phyloP scores from a whole-genome alignment of 192 early-diverging fungal genomes.

The Globomyces pollinis-pini region DNA sequence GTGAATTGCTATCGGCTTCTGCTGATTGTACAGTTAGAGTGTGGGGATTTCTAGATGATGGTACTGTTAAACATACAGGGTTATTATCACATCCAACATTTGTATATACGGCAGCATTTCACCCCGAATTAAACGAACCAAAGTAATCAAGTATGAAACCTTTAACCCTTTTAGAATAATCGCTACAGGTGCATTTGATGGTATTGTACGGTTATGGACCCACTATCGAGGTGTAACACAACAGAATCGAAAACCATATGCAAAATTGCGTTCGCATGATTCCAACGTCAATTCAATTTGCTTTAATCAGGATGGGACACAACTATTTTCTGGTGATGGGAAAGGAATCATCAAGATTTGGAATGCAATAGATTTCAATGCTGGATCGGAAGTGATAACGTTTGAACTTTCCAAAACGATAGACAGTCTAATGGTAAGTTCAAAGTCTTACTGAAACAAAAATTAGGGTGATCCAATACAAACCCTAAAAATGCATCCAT shows the following conservation, averaged over 20 bases:
- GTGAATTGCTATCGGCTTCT: constrained; percentile 35
- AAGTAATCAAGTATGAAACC: constrained; percentile 10
- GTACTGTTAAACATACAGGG: constrained; percentile 4
- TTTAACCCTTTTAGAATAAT: neutral
- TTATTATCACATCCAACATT: constrained; percentile 30
- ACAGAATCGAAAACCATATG: constrained; percentile 10
- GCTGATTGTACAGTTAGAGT: constrained; percentile 36
- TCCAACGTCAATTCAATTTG: constrained; percentile 26
- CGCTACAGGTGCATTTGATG: constrained; percentile 33
- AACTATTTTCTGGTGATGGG: constrained; percentile 35
- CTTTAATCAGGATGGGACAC: constrained; percentile 28
- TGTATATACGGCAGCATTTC: constrained; percentile 30
- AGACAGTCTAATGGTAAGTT: constrained; percentile 10
- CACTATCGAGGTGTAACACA: neutral
- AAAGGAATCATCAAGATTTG: constrained; percentile 34
- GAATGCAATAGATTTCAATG: constrained; percentile 17
- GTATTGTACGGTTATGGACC: constrained; percentile 29
- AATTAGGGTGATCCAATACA: constrained; percentile 19
- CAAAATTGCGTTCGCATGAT: constrained; percentile 24
- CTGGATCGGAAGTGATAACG: neutral
- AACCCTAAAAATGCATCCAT: constrained; percentile 25
- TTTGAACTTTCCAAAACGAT: constrained; percentile 32
- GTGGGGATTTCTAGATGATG: constrained; percentile 20
- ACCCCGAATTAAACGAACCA: constrained; percentile 18
- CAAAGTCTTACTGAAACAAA: no score